Base-by-base conservation (phyloP, 768 basidiomycete genomes). In the Omphalotus guepiniiformis region DNA sequence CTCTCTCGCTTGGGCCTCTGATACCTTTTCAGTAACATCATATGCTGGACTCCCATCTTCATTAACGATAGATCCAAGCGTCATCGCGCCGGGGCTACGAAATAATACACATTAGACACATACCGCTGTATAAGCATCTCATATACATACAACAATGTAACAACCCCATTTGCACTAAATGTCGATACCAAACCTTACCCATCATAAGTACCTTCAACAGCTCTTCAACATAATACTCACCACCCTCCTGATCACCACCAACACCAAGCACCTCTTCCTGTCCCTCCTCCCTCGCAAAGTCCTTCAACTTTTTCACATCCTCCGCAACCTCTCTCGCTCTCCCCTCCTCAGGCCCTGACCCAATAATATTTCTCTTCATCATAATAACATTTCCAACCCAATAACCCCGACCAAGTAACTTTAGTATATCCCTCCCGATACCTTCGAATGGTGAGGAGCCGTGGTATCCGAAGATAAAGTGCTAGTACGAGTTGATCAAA, bases 191-290 rank as follows among this genome's bases (percentile, higher is more conserved):
- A 69, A 35, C 84, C 84, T 85, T 32, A 4, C 2, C 23, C 6
- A 19, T 18, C 11, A 30, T 23, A 26, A 26, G 19, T 22, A 30
- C 23, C 21, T 16, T 19, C 3, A 25, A 43, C 52, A 32, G n/a
- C n/a, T n/a, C n/a, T n/a, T 25, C 25, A 34, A 4, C 52, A 41
- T 43, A n/a, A n/a, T n/a, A n/a, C 55, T 4, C n/a, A 78, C 85
- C 85, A 54, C 84, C 84, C 58, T 88, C 85, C 59, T 86, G 85
- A 65, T 87, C 84, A 15, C 76, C 85, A 1, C 85, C 84, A 35
- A 86, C 78, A 55, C 86, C 67, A 21, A 87, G 65, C 1, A 82
- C 84, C 6, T 54, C 63, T 11, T 56, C 51, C 41, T 87, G 84
- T 0, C 83, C 78, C 1, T 77, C 69, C 22, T 76, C 70, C 48